Evolutionary conservation across 2,329 filamentous ascomycete species (phyloP).

Genomic region (Calonectria crousiana): DNA sequence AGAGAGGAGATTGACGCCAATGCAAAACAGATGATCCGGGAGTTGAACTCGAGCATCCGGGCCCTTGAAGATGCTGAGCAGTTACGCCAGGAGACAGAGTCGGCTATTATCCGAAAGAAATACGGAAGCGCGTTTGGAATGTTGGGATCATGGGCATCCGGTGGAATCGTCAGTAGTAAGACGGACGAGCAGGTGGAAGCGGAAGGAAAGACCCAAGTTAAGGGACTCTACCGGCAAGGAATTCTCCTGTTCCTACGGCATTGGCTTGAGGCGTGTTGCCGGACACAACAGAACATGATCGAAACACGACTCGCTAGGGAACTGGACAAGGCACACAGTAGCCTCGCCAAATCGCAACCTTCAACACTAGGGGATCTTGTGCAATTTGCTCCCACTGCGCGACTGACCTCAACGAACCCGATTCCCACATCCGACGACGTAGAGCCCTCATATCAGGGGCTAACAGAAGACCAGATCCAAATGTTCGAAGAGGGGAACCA

Average conservation of each 20-base stretch:
- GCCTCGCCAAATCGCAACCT: slow-evolving; percentile 75
- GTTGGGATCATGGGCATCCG: slow-evolving; percentile 75
- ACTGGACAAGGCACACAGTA: slow-evolving; percentile 89
- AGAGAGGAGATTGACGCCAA: slow-evolving; percentile 89
- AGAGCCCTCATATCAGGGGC: slow-evolving; percentile 57
- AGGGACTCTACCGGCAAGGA: slow-evolving; percentile 81
- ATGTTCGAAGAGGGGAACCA: slow-evolving; percentile 95
- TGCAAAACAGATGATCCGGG: slow-evolving; percentile 85
- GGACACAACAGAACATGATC: slow-evolving; percentile 91
- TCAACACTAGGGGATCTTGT: slow-evolving; percentile 49
- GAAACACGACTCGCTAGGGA: slow-evolving; percentile 87
- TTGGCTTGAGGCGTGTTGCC: slow-evolving; percentile 80
- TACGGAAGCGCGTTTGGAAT: slow-evolving; percentile 74
- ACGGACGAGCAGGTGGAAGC: slow-evolving; percentile 77
- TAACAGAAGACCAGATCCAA: slow-evolving; percentile 89
- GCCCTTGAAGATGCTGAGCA: slow-evolving; percentile 85
- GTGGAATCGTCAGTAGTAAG: slow-evolving; percentile 61
- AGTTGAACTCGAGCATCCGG: slow-evolving; percentile 85
- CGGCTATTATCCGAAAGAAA: slow-evolving; percentile 78
- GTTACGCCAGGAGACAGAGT: slow-evolving; percentile 81
- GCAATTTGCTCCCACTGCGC: slow-evolving; percentile 44
- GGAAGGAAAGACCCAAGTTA: slow-evolving; percentile 76
- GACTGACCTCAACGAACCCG: slow-evolving; percentile 28
- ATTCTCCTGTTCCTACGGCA: slow-evolving; percentile 86
- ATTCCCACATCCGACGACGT: slow-evolving; percentile 39